Percentiles rank a stretch among this genome's conserved stretches.
phyloP scores from a whole-genome alignment of 208 protist genomes.

The Leishmania major region DNA sequence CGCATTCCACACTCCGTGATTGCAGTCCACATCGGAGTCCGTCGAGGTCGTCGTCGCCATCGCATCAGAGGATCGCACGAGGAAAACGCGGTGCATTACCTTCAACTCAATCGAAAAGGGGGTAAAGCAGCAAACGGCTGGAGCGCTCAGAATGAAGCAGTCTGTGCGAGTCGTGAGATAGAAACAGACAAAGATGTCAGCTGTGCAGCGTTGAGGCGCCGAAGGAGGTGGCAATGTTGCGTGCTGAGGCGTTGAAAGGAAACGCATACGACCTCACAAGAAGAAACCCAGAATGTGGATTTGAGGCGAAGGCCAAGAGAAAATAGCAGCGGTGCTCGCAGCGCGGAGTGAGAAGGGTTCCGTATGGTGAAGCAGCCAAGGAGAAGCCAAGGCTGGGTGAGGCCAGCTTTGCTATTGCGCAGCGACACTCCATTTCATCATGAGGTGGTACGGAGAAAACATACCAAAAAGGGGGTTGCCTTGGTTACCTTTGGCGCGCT shows the following conservation, averaged over 20 bases:
- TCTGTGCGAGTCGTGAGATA: background rate
- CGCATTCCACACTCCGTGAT: constrained; percentile 29
- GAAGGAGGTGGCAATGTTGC: background rate
- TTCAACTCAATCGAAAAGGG: background rate
- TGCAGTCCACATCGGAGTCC: constrained; percentile 11
- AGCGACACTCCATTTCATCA: background rate
- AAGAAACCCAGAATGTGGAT: background rate
- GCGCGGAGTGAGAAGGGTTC: background rate
- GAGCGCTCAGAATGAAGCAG: background rate
- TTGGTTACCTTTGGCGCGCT: background rate
- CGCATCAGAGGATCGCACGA: background rate
- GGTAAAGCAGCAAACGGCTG: background rate
- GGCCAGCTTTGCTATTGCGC: background rate
- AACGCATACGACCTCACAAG: background rate
- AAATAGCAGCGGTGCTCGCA: background rate
- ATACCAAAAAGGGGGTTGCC: background rate
- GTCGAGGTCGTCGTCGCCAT: background rate
- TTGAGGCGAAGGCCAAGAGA: background rate
- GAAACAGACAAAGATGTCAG: background rate
- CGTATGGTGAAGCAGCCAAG: background rate
- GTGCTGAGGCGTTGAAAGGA: background rate
- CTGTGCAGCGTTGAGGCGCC: background rate
- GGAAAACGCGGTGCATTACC: background rate
- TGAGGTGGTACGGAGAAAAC: background rate
- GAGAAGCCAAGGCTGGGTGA: background rate